Evolutionary conservation across 2,329 filamentous ascomycete species (phyloP).

Genomic region (Alternaria arborescens): DNA sequence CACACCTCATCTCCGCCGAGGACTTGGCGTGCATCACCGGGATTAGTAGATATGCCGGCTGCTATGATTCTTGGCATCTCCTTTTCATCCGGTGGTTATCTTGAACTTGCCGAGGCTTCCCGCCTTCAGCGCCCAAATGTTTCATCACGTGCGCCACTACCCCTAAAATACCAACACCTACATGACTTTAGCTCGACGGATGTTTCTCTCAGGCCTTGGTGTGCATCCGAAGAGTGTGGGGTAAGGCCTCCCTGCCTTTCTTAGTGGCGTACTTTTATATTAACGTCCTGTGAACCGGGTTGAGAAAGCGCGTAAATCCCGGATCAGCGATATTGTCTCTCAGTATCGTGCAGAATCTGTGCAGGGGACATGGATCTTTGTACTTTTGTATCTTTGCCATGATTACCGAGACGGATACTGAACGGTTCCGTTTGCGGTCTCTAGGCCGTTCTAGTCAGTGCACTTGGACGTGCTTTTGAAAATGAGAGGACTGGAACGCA

Average conservation of each 20-base stretch:
- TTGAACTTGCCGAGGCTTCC: slow-evolving; percentile 13
- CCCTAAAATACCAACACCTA: background rate
- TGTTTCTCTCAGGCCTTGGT: background rate
- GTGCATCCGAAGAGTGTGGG: slow-evolving; percentile 7
- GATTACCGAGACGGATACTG: slow-evolving; percentile 1
- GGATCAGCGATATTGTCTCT: slow-evolving; percentile 14
- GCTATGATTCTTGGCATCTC: slow-evolving; percentile 7
- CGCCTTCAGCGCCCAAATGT: background rate
- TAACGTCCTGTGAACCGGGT: slow-evolving; percentile 18
- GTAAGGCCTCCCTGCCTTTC: background rate
- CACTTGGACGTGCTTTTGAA: slow-evolving; percentile 6
- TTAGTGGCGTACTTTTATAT: slow-evolving; percentile 16
- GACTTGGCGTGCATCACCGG: slow-evolving; percentile 10
- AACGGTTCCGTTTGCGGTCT: slow-evolving; percentile 6
- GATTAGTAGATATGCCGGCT: slow-evolving; percentile 11
- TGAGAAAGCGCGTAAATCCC: slow-evolving; percentile 14
- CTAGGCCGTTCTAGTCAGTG: slow-evolving; percentile 6
- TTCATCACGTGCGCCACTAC: slow-evolving; percentile 9
- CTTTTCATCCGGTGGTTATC: slow-evolving; percentile 16
- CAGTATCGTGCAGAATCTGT: slow-evolving; percentile 9
- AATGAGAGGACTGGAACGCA: slow-evolving; percentile 10
- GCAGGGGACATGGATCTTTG: slow-evolving; percentile 7
- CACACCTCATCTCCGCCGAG: slow-evolving; percentile 8
- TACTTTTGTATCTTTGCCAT: background rate
- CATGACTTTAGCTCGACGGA: background rate